Base-by-base conservation (phyloP, 192 early-diverging fungal species). In the Coemansia sp. region DNA sequence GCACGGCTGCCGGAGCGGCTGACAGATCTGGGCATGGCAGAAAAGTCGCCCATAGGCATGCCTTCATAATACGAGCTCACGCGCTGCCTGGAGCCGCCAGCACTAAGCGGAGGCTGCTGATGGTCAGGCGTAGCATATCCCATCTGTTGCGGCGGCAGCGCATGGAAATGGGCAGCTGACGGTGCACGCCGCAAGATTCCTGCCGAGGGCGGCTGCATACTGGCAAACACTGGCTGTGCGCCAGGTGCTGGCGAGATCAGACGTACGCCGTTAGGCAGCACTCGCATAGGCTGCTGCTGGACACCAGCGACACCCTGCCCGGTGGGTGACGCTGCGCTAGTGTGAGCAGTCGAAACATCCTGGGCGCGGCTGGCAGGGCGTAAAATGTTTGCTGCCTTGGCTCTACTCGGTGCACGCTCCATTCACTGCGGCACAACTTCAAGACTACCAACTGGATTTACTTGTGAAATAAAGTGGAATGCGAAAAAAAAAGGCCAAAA, bases 1-100 rank as follows among this genome's bases (percentile, higher is more conserved):
- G 67, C 67, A n/a, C 73, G 73, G 47, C 73, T 70, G 15, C 63
- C 73, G 12, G 73, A 70, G 28, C 73, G 73, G 16, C 73, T 70
- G 7, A 53, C 20, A 0, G 62, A 55, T 41, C 73, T 59, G 40
- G 55, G 53, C 40, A 61, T 43, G 6, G 57, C 62, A 15, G 66
- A 57, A 21, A 44, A 35, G 50, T 76, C 72, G 33, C 53, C 67
- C 6, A 41, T 43, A 1, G 52, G 54, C 65, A 63, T 68, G 37
- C 50, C 62, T 5, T 77, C 67, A 44, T 70, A 62, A 43, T 70
- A 77, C 2, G 73, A 66, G 59, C 50, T 56, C n/a, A 70, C 48
- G 44, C 73, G 48, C 46, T 70, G 62, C 18, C 63, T 42, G 55
- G 31, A 26, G 26, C 55, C 46, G 44, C 55, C 57, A 5, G 57